Percentiles rank a stretch among this genome's conserved stretches.
Evolutionary conservation across 495 filamentous ascomycete species (phyloP).

Genomic region (Lophiostoma macrostomum): DNA sequence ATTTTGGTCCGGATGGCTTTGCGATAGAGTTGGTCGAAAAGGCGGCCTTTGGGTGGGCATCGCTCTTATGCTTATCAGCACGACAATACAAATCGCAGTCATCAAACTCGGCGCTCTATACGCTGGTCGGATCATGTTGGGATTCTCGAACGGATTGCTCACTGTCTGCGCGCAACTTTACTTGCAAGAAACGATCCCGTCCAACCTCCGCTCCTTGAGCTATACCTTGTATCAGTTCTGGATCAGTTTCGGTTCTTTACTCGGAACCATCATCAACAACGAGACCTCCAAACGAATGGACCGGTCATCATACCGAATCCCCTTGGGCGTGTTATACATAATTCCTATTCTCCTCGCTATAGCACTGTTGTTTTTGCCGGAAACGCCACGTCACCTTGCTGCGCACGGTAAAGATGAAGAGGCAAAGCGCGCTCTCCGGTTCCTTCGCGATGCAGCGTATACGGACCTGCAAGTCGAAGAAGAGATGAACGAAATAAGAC

Average conservation of each 20-base stretch:
- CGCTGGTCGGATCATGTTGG: constrained; percentile 4
- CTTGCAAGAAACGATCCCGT: not conserved
- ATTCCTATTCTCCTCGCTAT: constrained; percentile 58
- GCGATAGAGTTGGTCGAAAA: constrained; percentile 37
- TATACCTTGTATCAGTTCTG: constrained; percentile 8
- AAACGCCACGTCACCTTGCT: constrained; percentile 81
- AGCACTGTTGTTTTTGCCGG: constrained; percentile 61
- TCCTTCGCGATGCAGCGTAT: constrained; percentile 44
- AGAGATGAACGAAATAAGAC: constrained; percentile 11
- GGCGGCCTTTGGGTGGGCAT: constrained; percentile 14
- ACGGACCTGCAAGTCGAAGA: not conserved
- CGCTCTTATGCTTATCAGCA: not conserved
- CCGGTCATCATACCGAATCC: constrained; percentile 55
- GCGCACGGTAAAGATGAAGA: constrained; percentile 62
- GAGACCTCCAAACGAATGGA: constrained; percentile 38
- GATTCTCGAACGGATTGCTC: constrained; percentile 15
- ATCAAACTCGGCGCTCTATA: constrained; percentile 3
- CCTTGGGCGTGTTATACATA: constrained; percentile 53
- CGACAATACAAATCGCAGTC: constrained; percentile 5
- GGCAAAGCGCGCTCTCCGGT: constrained; percentile 63
- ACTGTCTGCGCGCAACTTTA: constrained; percentile 6
- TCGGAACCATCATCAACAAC: constrained; percentile 15
- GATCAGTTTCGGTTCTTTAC: constrained; percentile 9
- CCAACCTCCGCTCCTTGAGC: constrained; percentile 10
- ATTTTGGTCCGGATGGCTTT: constrained; percentile 44